Conservation (phyloP, 768 basidiomycete genomes). For the Calocera viscosa region DNA sequence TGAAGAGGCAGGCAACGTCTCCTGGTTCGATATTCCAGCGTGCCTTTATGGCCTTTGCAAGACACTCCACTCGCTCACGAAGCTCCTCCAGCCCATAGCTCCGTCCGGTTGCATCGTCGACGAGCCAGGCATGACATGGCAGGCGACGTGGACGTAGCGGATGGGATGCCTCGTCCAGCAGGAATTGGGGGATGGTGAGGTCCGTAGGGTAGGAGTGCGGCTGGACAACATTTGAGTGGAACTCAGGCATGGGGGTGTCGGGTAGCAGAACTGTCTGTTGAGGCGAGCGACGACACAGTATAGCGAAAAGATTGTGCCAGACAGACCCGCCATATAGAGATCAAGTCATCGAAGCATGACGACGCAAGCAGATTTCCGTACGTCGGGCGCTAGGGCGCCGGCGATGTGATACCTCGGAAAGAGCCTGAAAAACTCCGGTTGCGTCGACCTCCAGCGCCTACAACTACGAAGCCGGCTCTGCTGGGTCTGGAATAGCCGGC, state of each 20-base stretch:
- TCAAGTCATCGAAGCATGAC: too few relatives aligned
- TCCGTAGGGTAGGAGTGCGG: background rate
- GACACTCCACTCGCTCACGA: background rate
- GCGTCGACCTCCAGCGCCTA: too few relatives aligned
- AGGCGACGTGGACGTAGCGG: background rate
- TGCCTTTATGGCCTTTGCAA: slow-evolving; percentile 13
- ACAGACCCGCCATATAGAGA: too few relatives aligned
- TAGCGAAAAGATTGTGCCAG: too few relatives aligned
- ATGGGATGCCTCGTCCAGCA: background rate
- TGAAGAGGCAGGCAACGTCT: slow-evolving; percentile 47
- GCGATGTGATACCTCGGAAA: too few relatives aligned
- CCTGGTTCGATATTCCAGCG: slow-evolving; percentile 12
- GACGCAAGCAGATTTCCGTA: too few relatives aligned
- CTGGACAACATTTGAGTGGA: background rate
- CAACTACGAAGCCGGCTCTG: too few relatives aligned
- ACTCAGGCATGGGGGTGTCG: background rate
- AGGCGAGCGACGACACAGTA: too few relatives aligned
- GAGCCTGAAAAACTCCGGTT: too few relatives aligned
- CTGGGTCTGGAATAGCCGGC: too few relatives aligned
- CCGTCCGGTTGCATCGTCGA: background rate
- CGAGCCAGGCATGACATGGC: background rate
- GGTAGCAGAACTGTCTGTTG: too few relatives aligned
- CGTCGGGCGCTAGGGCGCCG: too few relatives aligned
- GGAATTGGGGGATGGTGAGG: background rate
- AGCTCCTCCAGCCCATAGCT: background rate